phyloP scores from a whole-genome alignment of 2,329 filamentous ascomycete species.

The Colletotrichum sp. region DNA sequence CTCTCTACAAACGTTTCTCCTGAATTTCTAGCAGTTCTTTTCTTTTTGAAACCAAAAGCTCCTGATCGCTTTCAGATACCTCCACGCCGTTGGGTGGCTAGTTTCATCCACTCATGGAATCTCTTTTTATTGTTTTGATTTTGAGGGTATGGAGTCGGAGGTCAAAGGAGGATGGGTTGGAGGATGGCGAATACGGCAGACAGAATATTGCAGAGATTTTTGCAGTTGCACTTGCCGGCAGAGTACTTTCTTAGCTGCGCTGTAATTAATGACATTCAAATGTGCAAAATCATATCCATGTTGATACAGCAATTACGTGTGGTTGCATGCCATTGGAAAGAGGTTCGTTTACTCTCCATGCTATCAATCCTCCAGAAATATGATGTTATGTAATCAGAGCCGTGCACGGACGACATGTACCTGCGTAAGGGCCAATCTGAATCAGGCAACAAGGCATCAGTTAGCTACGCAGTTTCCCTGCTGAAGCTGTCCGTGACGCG shows the following conservation, averaged over 20 bases:
- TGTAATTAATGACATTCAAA: background rate
- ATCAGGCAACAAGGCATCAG: conserved; percentile 24
- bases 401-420: background rate
- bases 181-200: background rate
- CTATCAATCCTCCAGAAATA: background rate
- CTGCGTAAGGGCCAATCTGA: conserved; percentile 6
- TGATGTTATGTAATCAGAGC: background rate
- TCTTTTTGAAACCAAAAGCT: background rate
- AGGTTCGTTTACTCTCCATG: no score
- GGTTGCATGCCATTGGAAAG: background rate
- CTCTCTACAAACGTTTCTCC: background rate
- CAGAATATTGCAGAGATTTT: background rate
- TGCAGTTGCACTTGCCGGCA: background rate
- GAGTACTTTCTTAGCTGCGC: background rate
- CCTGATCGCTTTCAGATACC: conserved; percentile 14
- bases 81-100: background rate
- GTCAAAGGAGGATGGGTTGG: background rate
- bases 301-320: background rate
- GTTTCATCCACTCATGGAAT: background rate
- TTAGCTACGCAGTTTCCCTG: conserved; percentile 24
- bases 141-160: conserved; percentile 1
- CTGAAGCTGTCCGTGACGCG: conserved; percentile 39
- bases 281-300: background rate
- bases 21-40: background rate
- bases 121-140: background rate